Percentiles rank a stretch among this genome's conserved stretches.
Conservation (phyloP, 2,329 filamentous ascomycete species). For the Aspergillus sp. region DNA sequence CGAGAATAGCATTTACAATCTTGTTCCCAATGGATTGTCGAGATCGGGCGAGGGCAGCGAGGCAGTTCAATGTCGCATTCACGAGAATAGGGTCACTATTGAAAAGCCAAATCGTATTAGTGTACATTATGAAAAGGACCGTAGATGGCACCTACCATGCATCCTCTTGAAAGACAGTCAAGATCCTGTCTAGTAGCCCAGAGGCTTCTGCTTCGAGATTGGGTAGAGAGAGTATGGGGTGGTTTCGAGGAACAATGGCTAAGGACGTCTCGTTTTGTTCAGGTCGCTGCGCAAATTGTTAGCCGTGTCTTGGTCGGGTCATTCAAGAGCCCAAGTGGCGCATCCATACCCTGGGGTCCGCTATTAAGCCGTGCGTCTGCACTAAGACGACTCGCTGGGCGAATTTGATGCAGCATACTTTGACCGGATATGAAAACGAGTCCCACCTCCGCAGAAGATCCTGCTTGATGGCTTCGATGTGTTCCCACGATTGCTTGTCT, state of each 20-base stretch:
- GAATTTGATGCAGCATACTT: slow-evolving; percentile 96
- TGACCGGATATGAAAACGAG: slow-evolving; percentile 69
- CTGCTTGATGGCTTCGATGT: slow-evolving; percentile 84
- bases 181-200: slow-evolving; percentile 83
- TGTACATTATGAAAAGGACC: background rate
- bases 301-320: slow-evolving; percentile 7
- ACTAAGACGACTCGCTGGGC: slow-evolving; percentile 88
- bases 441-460: slow-evolving; percentile 90
- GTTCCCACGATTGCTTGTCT: slow-evolving; percentile 80
- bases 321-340: background rate
- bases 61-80: slow-evolving; percentile 85
- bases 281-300: slow-evolving; percentile 52
- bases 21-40: slow-evolving; percentile 79
- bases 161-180: slow-evolving; percentile 82
- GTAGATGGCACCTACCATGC: slow-evolving; percentile 58
- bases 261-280: slow-evolving; percentile 83
- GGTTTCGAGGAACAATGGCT: slow-evolving; percentile 78
- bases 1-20: slow-evolving; percentile 80
- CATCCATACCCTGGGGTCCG: slow-evolving; percentile 74
- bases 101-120: slow-evolving; percentile 6
- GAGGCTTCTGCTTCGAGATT: slow-evolving; percentile 91
- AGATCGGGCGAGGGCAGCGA: slow-evolving; percentile 78
- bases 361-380: slow-evolving; percentile 79
- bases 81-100: slow-evolving; percentile 80
- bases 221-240: slow-evolving; percentile 74